Evolutionary conservation across 768 basidiomycete species (phyloP), one percentile per base, ranked within the genome.

Genomic region (Gautieria morchelliformis): DNA sequence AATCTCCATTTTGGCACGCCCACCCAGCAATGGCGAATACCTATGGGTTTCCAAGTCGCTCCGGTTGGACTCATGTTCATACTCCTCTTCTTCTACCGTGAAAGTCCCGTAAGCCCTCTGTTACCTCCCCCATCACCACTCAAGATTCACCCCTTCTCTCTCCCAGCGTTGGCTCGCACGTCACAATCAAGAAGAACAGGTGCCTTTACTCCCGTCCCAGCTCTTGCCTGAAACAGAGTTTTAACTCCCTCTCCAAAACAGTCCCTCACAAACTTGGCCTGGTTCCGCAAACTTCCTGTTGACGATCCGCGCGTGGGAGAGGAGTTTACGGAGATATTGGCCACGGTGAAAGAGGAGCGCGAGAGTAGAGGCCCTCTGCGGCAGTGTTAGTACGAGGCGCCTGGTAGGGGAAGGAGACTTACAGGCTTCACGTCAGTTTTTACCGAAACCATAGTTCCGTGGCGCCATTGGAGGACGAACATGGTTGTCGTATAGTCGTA

Each of bases 241-340:
- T 44, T 9, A 5, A 19, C 42, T 5, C 42, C 20, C 42, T 44
- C 30, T 7, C 40, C 53, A 10, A 45, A 37, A 37, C 40, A 55
- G 53, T 85, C 84, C 1, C 59, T 84, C 7, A 55, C 51, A 1
- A 86, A 82, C 65, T 74, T 89, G 9, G 83, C 87, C 0, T 86
- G 83, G 64, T 74, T 87, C 27, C 84, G 87, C 37, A 74, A 67
- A 42, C 72, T 76, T 27, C 57, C 68, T 3, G 53, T 63, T 9
- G 70, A 72, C 59, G 77, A 79, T 12, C 70, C 72, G 14, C 67
- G 59, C 0, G 70, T 87, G 22, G 69, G 80, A 12, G 69, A 75
- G 19, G 87, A 89, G 65, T 75, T 86, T 66, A 83, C 84, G 15
- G 91, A 93, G 67, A 93, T 93, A 59, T 80, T 88, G 59, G 87